Evolutionary conservation across 2,329 filamentous ascomycete species (phyloP).

Genomic region (Mycosphaerelloides madeirae): DNA sequence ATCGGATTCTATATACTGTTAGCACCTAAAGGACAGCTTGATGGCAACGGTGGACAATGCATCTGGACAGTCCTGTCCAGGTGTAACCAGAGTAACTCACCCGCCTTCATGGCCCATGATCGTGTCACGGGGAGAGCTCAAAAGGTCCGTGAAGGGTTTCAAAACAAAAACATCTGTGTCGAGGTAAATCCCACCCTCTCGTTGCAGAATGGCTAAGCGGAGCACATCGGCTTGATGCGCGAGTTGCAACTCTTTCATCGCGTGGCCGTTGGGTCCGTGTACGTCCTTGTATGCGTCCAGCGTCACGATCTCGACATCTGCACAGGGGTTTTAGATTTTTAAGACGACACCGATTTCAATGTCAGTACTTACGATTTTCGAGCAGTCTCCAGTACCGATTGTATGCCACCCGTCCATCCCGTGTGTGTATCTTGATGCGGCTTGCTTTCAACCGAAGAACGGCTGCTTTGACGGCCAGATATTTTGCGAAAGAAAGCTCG

Average conservation of each 20-base stretch:
- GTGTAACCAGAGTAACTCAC: no score
- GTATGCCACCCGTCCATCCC: no score
- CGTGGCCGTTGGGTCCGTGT: neutral
- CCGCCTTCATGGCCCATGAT: conserved; percentile 19
- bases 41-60: no score
- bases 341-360: no score
- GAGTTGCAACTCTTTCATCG: conserved; percentile 3
- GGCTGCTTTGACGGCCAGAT: conserved; percentile 14
- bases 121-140: conserved; percentile 7
- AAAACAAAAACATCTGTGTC: conserved; percentile 16
- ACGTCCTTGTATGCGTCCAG: conserved; percentile 1
- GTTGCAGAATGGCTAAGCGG: conserved; percentile 9
- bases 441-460: conserved; percentile 9
- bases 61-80: no score
- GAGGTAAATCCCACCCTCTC: conserved; percentile 16
- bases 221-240: conserved; percentile 14
- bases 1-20: conserved; percentile 7
- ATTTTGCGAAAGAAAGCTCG: conserved; percentile 12
- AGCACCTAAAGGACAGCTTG: no score
- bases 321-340: no score
- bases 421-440: conserved; percentile 10
- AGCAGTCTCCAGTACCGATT: conserved; percentile 8
- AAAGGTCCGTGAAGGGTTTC: conserved; percentile 10
- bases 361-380: neutral
- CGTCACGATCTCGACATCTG: conserved; percentile 4